Conservation (phyloP, 768 basidiomycete species). For the Suillus luteus region DNA sequence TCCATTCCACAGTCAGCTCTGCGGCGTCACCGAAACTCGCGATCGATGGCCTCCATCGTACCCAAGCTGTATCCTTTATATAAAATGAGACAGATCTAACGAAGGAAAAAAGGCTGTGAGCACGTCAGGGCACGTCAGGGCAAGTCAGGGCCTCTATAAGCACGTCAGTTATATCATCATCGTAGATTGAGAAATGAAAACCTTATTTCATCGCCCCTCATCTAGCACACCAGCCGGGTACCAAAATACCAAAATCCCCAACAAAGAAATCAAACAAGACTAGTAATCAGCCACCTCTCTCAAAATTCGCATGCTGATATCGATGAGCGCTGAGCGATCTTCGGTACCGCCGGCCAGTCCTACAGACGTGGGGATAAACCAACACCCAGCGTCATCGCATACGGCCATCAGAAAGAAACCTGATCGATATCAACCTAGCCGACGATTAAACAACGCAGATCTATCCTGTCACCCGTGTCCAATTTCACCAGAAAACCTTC, state of each 20-base stretch:
- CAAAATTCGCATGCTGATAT: too few species aligned
- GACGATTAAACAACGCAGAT: slow-evolving; percentile 45
- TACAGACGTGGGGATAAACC: not conserved
- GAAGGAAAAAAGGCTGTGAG: not conserved
- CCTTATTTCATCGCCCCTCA: not conserved
- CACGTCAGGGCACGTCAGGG: not conserved
- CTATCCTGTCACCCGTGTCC: slow-evolving; percentile 35
- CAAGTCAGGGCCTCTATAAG: not conserved
- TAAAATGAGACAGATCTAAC: too few species aligned
- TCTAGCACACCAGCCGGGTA: not conserved
- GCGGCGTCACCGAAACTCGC: too few species aligned
- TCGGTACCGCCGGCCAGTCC: too few species aligned
- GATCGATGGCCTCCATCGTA: too few species aligned
- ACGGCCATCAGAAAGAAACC: not conserved
- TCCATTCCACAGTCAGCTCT: not conserved
- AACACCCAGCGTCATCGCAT: too few species aligned
- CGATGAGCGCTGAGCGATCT: too few species aligned
- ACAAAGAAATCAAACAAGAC: too few species aligned
- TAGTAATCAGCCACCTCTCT: too few species aligned
- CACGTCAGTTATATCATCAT: not conserved
- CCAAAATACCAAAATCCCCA: not conserved
- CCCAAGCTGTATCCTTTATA: too few species aligned
- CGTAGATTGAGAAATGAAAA: not conserved
- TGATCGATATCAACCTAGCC: slow-evolving; percentile 41
- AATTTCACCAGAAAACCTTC: slow-evolving; percentile 29